Conservation (phyloP, 805 yeast genomes). For the Candida koratica region DNA sequence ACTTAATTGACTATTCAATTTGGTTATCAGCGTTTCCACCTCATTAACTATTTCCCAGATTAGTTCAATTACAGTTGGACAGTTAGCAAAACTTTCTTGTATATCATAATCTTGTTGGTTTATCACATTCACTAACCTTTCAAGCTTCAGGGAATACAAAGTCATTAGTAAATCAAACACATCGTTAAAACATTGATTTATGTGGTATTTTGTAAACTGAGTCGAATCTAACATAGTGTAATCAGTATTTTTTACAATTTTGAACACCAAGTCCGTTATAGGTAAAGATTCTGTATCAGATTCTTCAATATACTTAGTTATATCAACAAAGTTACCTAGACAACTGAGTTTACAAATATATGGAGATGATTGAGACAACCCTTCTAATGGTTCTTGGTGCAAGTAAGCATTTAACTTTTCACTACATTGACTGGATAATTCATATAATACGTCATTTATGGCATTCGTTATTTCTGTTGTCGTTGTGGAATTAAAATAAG, state of each 20-base stretch:
- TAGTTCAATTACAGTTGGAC: slow-evolving; percentile 8
- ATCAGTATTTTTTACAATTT: background rate
- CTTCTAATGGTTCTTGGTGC: background rate
- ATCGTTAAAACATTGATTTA: slow-evolving; percentile 14
- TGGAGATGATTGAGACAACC: background rate
- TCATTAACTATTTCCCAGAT: slow-evolving; percentile 1
- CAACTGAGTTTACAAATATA: slow-evolving; percentile 8
- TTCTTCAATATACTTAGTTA: slow-evolving; percentile 5
- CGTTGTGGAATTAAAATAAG: background rate
- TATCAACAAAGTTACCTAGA: slow-evolving; percentile 14
- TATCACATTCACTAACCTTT: slow-evolving; percentile 24
- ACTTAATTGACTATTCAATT: slow-evolving; percentile 7
- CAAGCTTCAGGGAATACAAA: slow-evolving; percentile 33
- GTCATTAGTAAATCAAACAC: slow-evolving; percentile 26
- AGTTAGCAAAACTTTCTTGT: slow-evolving; percentile 12
- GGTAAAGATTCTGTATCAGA: slow-evolving; percentile 7
- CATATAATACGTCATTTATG: slow-evolving; percentile 1
- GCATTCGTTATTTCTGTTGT: slow-evolving; percentile 5
- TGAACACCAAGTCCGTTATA: slow-evolving; percentile 11
- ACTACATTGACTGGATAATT: background rate
- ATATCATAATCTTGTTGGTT: slow-evolving; percentile 23
- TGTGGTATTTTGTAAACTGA: background rate
- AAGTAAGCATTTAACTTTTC: background rate
- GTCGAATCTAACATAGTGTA: background rate
- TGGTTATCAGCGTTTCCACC: background rate